Evolutionary conservation across 2,329 filamentous ascomycete genomes (phyloP), one percentile per base, ranked within the genome.

Genomic region (Purpureocillium lavendulum): DNA sequence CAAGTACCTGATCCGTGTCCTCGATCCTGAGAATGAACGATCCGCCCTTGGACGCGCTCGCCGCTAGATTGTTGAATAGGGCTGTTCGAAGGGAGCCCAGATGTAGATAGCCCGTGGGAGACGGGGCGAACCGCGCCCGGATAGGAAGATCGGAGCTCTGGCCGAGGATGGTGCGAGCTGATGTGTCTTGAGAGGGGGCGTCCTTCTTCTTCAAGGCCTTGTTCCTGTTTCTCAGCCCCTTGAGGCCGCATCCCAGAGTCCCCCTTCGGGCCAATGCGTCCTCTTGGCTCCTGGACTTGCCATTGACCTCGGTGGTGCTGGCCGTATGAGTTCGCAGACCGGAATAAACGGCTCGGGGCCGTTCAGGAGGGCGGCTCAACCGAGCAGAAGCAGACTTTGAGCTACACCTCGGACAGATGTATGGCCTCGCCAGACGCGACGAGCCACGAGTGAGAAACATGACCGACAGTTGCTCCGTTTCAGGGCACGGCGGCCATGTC

Each of bases 21-120:
- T 98, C 92, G 46, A 98, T 80, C 9, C 92, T 80, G 36, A 98
- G 66, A 10, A 98, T 64, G 53, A 98, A 98, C 58, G 94, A 84
- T 7, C 92, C 92, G 4, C 84, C 82, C 3, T 55, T 54, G 0
- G 92, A 95, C 3, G 83, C 79, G 53, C 82, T 85, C 1, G 92
- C 89, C n/a, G 94, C 72, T 4, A 98, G 68, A 50, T 90, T 96
- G 55, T 95, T 97, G 67, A 88, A 97, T n/a, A 98, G 64, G 0
- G 94, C 94, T 1, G 92, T 98, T 42, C 92, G 75, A 29, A 98
- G 62, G 1, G 89, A 95, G 4, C 92, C 92, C 11, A 98, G 70
- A 62, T 98, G 92, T 17, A 98, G 72, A 53, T 90, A 89, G 2
- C 92, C 92, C 0, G 92, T 98, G 0, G 92, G 92, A 2, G 92